phyloP scores from a whole-genome alignment of 768 basidiomycete genomes.

The Fistulinella prunicolor region DNA sequence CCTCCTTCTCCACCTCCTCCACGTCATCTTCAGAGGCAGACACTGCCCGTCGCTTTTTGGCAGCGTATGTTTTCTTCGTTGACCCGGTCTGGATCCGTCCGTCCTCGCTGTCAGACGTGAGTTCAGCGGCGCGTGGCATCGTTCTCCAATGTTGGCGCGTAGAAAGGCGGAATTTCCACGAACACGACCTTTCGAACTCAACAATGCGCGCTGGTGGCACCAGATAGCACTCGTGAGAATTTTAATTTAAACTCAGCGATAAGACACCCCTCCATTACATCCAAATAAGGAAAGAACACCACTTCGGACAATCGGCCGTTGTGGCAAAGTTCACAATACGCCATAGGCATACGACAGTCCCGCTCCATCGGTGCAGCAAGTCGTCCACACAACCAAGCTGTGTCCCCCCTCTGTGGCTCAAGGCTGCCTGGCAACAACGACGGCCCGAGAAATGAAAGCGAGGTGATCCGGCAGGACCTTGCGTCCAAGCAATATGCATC shows the following conservation, averaged over 20 bases:
- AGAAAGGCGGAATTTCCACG: conserved; percentile 6
- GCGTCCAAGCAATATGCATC: neutral
- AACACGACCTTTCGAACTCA: conserved; percentile 10
- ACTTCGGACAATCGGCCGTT: neutral
- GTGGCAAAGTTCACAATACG: too few relatives aligned
- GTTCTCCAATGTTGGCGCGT: conserved; percentile 12
- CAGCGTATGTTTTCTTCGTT: conserved; percentile 26
- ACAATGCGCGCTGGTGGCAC: conserved; percentile 27
- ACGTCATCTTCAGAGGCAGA: conserved; percentile 20
- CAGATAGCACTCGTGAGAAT: conserved; percentile 14
- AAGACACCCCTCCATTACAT: neutral
- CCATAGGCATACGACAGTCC: too few relatives aligned
- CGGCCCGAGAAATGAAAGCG: conserved; percentile 12
- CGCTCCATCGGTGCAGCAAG: too few relatives aligned
- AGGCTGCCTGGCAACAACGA: conserved; percentile 8
- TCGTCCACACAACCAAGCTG: neutral
- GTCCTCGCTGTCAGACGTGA: conserved; percentile 26
- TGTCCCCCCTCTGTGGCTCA: neutral
- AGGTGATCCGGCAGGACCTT: conserved; percentile 2
- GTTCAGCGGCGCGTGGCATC: conserved; percentile 27
- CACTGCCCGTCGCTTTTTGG: conserved; percentile 28
- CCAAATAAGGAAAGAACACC: conserved; percentile 14
- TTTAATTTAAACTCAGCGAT: conserved; percentile 9
- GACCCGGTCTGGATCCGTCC: conserved; percentile 20
- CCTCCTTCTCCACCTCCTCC: conserved; percentile 21